Conservation (phyloP, 2,329 filamentous ascomycete genomes). For the Fusarium nisikadoi region DNA sequence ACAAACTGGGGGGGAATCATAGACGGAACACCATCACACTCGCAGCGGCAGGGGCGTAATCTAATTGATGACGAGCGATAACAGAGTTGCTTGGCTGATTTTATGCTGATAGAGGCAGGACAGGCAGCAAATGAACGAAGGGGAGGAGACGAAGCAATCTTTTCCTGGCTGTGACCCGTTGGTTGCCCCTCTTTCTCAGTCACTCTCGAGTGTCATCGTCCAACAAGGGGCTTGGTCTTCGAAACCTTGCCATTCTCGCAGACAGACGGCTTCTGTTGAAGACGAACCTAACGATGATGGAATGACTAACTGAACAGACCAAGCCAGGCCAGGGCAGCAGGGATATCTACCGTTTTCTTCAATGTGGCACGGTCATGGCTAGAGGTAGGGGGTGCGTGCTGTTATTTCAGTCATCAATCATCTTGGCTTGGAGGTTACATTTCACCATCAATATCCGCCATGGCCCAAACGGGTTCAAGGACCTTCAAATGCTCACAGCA, state of each 20-base stretch:
- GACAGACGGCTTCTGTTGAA: conserved; percentile 17
- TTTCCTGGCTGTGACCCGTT: not conserved
- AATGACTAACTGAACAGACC: conserved; percentile 8
- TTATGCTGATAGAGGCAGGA: not conserved
- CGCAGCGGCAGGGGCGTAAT: conserved; percentile 38
- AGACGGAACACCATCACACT: conserved; percentile 42
- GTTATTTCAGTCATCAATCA: conserved; percentile 33
- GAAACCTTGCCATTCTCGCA: conserved; percentile 38
- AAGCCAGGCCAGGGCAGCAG: not conserved
- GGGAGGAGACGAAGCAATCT: not conserved
- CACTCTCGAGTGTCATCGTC: conserved; percentile 18
- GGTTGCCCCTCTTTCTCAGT: conserved; percentile 17
- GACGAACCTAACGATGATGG: conserved; percentile 17
- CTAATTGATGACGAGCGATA: conserved; percentile 18
- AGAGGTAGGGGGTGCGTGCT: conserved; percentile 18
- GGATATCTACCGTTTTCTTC: conserved; percentile 39
- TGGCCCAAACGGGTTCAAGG: conserved; percentile 40
- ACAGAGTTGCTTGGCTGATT: not conserved
- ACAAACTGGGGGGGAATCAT: conserved; percentile 40
- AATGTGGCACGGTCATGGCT: conserved; percentile 26
- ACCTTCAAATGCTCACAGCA: conserved; percentile 38
- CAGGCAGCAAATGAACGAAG: not conserved
- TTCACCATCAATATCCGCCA: conserved; percentile 32
- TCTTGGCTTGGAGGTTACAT: conserved; percentile 34
- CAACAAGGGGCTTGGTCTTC: conserved; percentile 41